Percentiles rank a stretch among this genome's conserved stretches.
phyloP scores from a whole-genome alignment of 75 land plant genomes.

The Pinus taeda region DNA sequence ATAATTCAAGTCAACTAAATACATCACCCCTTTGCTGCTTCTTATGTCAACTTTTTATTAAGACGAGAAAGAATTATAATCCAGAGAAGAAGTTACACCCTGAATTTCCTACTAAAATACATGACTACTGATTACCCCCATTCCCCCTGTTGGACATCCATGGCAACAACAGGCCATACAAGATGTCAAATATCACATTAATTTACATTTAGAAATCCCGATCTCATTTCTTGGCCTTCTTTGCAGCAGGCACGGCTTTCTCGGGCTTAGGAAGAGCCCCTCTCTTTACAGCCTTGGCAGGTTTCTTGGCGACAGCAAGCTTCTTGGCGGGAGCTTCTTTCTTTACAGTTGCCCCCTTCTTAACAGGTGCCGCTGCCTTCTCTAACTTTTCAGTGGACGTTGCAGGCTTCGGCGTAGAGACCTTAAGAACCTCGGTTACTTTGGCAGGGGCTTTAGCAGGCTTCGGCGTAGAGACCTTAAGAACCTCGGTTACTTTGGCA shows the following conservation, averaged over 20 bases:
- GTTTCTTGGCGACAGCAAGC: background rate
- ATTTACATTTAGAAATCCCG: too few relatives aligned
- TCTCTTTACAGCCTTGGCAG: constrained; percentile 3
- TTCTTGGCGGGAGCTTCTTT: background rate
- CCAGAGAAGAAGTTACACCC: too few relatives aligned
- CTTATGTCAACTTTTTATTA: too few relatives aligned
- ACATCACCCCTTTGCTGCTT: too few relatives aligned
- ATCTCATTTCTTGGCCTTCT: constrained; percentile 5
- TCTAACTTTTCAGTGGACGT: background rate
- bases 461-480: constrained; percentile 10
- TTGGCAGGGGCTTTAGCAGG: background rate
- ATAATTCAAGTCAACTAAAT: too few relatives aligned
- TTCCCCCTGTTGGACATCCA: too few relatives aligned
- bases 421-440: background rate
- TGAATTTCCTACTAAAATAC: too few relatives aligned
- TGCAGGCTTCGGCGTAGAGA: constrained; percentile 17
- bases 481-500: background rate
- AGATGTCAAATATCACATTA: too few relatives aligned
- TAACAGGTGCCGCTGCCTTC: background rate
- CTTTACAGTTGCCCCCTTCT: constrained; percentile 7
- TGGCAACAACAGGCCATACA: too few relatives aligned
- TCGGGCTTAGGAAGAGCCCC: background rate
- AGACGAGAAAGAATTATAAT: too few relatives aligned
- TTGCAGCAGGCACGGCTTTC: constrained; percentile 1
- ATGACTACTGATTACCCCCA: too few relatives aligned